Percentiles rank a stretch among this genome's conserved stretches.
These are phyloP conservation scores for Cercophora samala DNA, from an alignment of 495 filamentous ascomycete genomes.

Conservation along the genomic window DNA sequence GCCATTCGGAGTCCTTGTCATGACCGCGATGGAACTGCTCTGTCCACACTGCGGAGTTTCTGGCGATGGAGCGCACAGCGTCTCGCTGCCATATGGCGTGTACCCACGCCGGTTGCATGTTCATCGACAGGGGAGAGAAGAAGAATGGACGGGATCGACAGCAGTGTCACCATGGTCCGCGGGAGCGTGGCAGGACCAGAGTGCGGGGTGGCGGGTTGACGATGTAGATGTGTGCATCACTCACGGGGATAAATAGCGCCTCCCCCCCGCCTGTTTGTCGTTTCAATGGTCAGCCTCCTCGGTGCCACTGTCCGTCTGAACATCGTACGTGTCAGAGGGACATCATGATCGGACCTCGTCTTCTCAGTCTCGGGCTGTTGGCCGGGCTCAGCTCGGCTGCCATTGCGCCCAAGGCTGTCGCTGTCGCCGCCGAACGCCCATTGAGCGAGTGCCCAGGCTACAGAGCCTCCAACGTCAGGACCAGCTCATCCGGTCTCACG, in stretches of 20 bases:
- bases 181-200: background rate
- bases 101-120: too few relatives aligned
- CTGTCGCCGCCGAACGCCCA: slow-evolving; percentile 24
- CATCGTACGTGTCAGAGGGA: slow-evolving; percentile 2
- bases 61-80: background rate
- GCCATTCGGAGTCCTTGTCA: slow-evolving; percentile 8
- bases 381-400: slow-evolving; percentile 19
- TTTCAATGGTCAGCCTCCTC: slow-evolving; percentile 2
- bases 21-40: background rate
- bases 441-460: slow-evolving; percentile 65
- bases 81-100: background rate
- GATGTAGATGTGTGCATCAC: background rate
- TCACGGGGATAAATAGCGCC: slow-evolving; percentile 1
- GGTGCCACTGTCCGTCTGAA: background rate
- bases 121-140: background rate
- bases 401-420: slow-evolving; percentile 12
- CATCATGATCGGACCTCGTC: slow-evolving; percentile 19
- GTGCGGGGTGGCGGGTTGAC: background rate
- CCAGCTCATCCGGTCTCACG: slow-evolving; percentile 49
- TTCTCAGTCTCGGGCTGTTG: slow-evolving; percentile 23
- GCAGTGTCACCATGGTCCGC: background rate
- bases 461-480: slow-evolving; percentile 59
- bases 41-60: background rate
- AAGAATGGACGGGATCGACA: background rate
- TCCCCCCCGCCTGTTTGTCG: background rate